Base-by-base conservation (phyloP, 805 yeast species). In the Candida michaelii region DNA sequence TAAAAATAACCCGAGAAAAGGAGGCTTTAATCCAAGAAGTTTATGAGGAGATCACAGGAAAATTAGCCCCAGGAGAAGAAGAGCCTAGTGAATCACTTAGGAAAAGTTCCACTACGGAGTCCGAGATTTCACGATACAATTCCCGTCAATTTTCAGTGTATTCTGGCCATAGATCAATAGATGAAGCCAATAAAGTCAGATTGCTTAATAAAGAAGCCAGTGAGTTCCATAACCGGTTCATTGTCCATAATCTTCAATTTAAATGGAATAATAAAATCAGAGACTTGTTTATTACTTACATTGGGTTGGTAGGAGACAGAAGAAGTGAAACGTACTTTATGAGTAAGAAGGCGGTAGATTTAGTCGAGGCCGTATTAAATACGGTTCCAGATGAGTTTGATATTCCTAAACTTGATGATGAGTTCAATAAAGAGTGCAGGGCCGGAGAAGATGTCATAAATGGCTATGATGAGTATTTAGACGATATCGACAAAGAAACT, bases 181-280 rank as follows among this genome's bases (percentile, higher is more conserved):
- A 52, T 17, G 65, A 63, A 13, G 50, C 62, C 12, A 45, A 53
- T 19, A 55, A 55, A 37, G 61, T 56, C 2, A 44, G 54, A 2
- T 49, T 51, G 11, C 42, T 55, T 29, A 52, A 55, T 17, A 42
- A 60, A 5, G 48, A 58, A 5, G 62, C 58, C 2, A 55, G 58
- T 30, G 69, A 48, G 41, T 85, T 79, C 61, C 76, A 74, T 45
- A 89, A 90, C 57, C 67, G 89, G 37, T 88, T 84, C 59, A 77
- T 82, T 45, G 65, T 88, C 16, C 89, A 89, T 51, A 79, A 83
- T 43, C 72, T 88, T 59, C 78, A 82, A 52, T 57, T 89, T 51
- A 85, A 81, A 51, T 89, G 97, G 96, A 83, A 85, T 59, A 82
- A 85, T 46, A 56, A 66, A 3, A 74, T 82, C 8, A 68, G 97